Percentiles rank a stretch among this genome's conserved stretches.
Evolutionary conservation across 1,284 basidiomycete genomes (phyloP).

Genomic region (Phellopilus nigrolimitatus): DNA sequence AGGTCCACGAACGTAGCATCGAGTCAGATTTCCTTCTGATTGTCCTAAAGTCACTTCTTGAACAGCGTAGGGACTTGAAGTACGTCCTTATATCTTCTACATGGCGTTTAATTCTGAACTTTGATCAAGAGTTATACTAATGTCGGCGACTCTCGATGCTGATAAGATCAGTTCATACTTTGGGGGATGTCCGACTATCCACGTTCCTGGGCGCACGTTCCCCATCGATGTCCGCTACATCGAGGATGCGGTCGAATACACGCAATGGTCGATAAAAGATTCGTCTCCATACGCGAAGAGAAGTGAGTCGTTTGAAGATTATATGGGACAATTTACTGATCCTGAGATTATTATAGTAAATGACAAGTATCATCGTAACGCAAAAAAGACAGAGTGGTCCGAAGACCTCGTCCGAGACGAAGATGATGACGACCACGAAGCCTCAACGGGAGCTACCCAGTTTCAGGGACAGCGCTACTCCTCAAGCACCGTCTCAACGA

Average conservation of each 20-base stretch:
- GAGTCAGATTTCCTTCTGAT: conserved; percentile 98
- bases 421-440: conserved; percentile 68
- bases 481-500: conserved; percentile 66
- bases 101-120: not conserved
- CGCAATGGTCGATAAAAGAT: conserved; percentile 82
- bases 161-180: conserved; percentile 95
- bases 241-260: conserved; percentile 89
- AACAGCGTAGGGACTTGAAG: conserved; percentile 82
- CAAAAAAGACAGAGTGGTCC: conserved; percentile 68
- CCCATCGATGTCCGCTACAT: conserved; percentile 87
- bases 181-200: conserved; percentile 82
- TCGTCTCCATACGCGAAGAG: conserved; percentile 81
- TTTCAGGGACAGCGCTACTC: conserved; percentile 68
- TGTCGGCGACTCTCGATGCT: conserved; percentile 97
- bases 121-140: conserved; percentile 74
- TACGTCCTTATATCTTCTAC: conserved; percentile 29
- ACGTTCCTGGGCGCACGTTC: conserved; percentile 95
- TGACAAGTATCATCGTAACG: conserved; percentile 56
- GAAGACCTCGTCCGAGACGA: conserved; percentile 59
- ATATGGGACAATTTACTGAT: conserved; percentile 5
- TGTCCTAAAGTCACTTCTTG: conserved; percentile 86
- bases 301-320: conserved; percentile 37
- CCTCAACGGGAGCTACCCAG: conserved; percentile 40
- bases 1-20: conserved; percentile 91
- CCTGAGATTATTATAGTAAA: conserved; percentile 34